Conservation (phyloP, 331 rosid genomes). For the Acacia concinna region DNA sequence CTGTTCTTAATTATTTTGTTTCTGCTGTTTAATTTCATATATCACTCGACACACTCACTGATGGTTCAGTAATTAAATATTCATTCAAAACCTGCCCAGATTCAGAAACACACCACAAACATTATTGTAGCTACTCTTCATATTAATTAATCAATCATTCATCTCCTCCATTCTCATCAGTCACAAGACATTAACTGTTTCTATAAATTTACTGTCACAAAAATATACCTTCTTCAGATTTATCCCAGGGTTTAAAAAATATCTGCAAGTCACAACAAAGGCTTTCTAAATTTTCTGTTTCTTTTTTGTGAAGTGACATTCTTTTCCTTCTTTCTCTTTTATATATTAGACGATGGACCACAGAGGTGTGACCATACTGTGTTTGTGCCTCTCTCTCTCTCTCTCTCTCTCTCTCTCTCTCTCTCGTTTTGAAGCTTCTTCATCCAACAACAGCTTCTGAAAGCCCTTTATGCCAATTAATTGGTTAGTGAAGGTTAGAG, state of each 20-base stretch:
- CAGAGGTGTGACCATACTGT: conserved; percentile 45
- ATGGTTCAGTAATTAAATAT: conserved; percentile 33
- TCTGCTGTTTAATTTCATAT: conserved; percentile 15
- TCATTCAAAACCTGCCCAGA: conserved; percentile 38
- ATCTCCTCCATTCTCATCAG: not conserved
- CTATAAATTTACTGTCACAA: not conserved
- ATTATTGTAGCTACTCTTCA: not conserved
- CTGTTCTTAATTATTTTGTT: conserved; percentile 28
- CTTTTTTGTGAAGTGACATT: conserved; percentile 31
- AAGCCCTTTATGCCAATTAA: conserved; percentile 42
- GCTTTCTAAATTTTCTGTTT: not conserved
- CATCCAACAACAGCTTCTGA: conserved; percentile 29
- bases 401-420: conserved; percentile 43
- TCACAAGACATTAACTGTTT: not conserved
- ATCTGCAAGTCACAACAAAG: conserved; percentile 37
- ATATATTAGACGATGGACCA: conserved; percentile 58
- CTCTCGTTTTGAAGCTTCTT: conserved; percentile 35
- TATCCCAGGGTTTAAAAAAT: conserved; percentile 13
- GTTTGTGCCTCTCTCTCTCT: conserved; percentile 1
- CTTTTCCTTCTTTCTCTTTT: conserved; percentile 6
- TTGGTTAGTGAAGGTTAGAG: conserved; percentile 41
- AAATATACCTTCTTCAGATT: not conserved
- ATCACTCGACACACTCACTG: conserved; percentile 41
- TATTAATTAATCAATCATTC: conserved; percentile 33
- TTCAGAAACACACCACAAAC: conserved; percentile 28